Conservation (phyloP, 768 basidiomycete genomes). For the Tylopilus balloui region DNA sequence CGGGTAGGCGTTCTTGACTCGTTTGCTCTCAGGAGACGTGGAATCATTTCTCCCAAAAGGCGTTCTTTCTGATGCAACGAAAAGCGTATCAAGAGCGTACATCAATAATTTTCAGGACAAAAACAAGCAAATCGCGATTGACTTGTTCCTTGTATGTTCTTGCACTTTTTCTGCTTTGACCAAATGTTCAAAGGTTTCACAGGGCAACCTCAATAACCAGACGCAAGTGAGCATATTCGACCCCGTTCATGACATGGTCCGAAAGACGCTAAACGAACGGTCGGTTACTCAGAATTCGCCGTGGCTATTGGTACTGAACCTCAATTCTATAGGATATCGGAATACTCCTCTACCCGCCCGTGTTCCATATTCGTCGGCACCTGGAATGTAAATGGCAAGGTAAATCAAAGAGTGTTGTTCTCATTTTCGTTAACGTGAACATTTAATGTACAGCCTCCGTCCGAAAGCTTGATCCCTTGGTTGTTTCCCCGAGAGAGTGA, state of each 20-base stretch:
- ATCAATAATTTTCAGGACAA: conserved; percentile 98
- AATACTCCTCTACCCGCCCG: conserved; percentile 78
- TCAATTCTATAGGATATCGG: conserved; percentile 48
- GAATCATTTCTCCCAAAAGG: conserved; percentile 41
- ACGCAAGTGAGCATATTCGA: conserved; percentile 88
- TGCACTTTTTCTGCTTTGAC: conserved; percentile 1
- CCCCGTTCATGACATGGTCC: conserved; percentile 86
- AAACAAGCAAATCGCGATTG: conserved; percentile 89
- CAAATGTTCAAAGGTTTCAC: conserved; percentile 1
- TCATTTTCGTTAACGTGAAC: conserved; percentile 7
- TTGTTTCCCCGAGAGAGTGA: conserved; percentile 79
- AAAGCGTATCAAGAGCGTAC: conserved; percentile 92
- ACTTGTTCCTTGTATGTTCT: conserved; percentile 80
- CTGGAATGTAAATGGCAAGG: conserved; percentile 94
- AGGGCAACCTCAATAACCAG: conserved; percentile 94
- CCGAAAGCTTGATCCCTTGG: conserved; percentile 85
- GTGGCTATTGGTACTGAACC: background rate
- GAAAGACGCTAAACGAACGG: conserved; percentile 66
- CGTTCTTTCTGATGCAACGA: conserved; percentile 92
- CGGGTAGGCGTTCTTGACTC: conserved; percentile 43
- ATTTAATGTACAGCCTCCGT: conserved; percentile 49
- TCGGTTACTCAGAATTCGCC: conserved; percentile 25
- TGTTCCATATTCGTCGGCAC: conserved; percentile 83
- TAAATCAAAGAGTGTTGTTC: conserved; percentile 32
- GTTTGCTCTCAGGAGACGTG: background rate